A percentile compares a stretch with the other conserved stretches of the same genome.
phyloP scores from a whole-genome alignment of 2,329 filamentous ascomycete genomes.

The Cytospora piceae region DNA sequence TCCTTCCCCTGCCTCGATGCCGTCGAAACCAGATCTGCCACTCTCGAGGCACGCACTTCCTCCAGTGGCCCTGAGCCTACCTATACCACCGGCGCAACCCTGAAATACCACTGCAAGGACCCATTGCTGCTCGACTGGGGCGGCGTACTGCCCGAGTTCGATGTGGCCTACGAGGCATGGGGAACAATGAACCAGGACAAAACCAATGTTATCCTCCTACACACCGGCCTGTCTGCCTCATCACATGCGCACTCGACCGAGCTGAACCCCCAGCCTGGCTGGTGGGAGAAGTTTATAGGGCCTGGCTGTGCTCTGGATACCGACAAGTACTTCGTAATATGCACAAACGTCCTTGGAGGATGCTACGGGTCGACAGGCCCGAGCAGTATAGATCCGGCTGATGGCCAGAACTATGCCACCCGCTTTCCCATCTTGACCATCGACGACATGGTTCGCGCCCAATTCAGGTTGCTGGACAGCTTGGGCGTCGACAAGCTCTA shows the following conservation, averaged over 20 bases:
- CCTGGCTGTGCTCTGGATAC: slow-evolving; percentile 85
- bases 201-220: slow-evolving; percentile 87
- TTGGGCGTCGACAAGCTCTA: slow-evolving; percentile 79
- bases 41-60: slow-evolving; percentile 66
- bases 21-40: slow-evolving; percentile 76
- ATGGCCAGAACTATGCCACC: slow-evolving; percentile 88
- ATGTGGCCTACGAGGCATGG: slow-evolving; percentile 94
- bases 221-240: slow-evolving; percentile 94
- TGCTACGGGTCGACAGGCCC: slow-evolving; percentile 97
- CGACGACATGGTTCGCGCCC: slow-evolving; percentile 96
- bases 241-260: slow-evolving; percentile 95
- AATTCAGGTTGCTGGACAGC: slow-evolving; percentile 84
- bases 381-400: slow-evolving; percentile 82
- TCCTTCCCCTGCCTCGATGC: slow-evolving; percentile 90
- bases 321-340: slow-evolving; percentile 88
- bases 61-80: slow-evolving; percentile 86
- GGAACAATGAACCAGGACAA: slow-evolving; percentile 77
- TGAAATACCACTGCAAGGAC: slow-evolving; percentile 72
- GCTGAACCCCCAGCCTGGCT: slow-evolving; percentile 83
- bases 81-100: slow-evolving; percentile 88
- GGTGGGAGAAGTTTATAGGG: slow-evolving; percentile 99
- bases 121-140: slow-evolving; percentile 92
- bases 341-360: slow-evolving; percentile 94
- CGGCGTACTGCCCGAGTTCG: slow-evolving; percentile 84
- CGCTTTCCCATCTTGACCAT: slow-evolving; percentile 94